Evolutionary conservation across 148 eudicot genomes (phyloP), one percentile per base, ranked within the genome.

Genomic region (Simmondsia chinensis): DNA sequence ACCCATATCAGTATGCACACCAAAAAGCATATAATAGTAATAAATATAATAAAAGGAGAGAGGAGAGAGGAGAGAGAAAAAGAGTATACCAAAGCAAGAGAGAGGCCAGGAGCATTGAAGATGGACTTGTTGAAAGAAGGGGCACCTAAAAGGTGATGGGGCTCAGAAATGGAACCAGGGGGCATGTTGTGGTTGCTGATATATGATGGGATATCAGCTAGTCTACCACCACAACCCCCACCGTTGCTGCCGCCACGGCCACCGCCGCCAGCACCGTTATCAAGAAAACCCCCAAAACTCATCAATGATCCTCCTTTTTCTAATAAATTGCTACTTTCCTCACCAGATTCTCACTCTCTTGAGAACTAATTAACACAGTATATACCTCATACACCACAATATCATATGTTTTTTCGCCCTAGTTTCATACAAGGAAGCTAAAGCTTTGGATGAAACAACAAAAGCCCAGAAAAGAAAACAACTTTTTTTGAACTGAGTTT

Each of bases 261-360:
- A 4, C 43, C 54, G 13, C 69, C 65, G 58, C 50, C 61, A 36
- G 52, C 34, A 60, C 50, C 60, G 68, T 52, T 82, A 38, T 76
- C 83, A 11, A 82, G 73, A 66, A 79, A 79, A 12, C 83, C 96
- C 68, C 86, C 96, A 70, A 87, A 87, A 87, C 83, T 87, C 94
- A 87, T 87, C 49, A 77, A 73, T 66, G 20, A 50, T 3, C 4
- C 21, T 33, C 40, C 28, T 52, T 50, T 54, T n/a, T 21, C 27
- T 35, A 6, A 12, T 7, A 30, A 33, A 33, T 11, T 28, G 20
- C 11, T 20, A 24, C 24, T 9, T 25, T 30, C 10, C 31, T 25
- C 45, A 26, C 38, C 13, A n/a, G n/a, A n/a, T n/a, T n/a, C n/a
- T n/a, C 10, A n/a, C 31, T 3, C 35, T 25, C 15, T 24, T n/a